A percentile compares a stretch with the other conserved stretches of the same genome.
phyloP scores from a whole-genome alignment of 176 grass and related monocot species.

The Aegilops umbellulata region DNA sequence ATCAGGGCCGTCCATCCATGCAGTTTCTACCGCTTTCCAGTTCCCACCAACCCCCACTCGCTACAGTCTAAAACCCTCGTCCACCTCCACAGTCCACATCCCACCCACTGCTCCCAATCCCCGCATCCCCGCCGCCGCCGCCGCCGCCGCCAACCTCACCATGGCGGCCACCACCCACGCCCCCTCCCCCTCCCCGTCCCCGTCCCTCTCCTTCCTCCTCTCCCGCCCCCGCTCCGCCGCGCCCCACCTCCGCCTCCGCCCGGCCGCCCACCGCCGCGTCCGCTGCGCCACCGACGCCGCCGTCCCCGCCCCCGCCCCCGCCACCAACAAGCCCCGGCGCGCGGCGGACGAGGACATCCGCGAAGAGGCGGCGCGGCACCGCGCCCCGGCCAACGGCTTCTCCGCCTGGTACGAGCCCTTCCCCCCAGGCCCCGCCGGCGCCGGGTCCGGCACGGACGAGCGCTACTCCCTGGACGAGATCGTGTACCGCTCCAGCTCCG shows the following conservation, averaged over 20 bases:
- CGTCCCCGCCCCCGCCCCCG: background rate
- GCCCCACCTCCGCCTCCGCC: slow-evolving; percentile 5
- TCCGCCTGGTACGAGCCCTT: slow-evolving; percentile 78
- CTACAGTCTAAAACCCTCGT: slow-evolving; percentile 20
- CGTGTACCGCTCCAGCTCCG: slow-evolving; percentile 85
- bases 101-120: slow-evolving; percentile 20
- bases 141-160: slow-evolving; percentile 32
- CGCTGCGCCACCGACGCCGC: slow-evolving; percentile 42
- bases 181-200: slow-evolving; percentile 42
- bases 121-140: slow-evolving; percentile 22
- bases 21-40: slow-evolving; percentile 12
- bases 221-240: slow-evolving; percentile 28
- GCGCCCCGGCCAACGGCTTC: slow-evolving; percentile 37
- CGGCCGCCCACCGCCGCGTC: background rate
- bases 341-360: slow-evolving; percentile 85
- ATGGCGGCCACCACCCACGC: slow-evolving; percentile 52
- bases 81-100: background rate
- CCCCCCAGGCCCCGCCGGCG: slow-evolving; percentile 20
- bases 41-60: slow-evolving; percentile 25
- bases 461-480: slow-evolving; percentile 92
- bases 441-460: slow-evolving; percentile 47
- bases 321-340: slow-evolving; percentile 48
- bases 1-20: slow-evolving; percentile 14
- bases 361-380: slow-evolving; percentile 73
- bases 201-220: slow-evolving; percentile 48